These are phyloP conservation scores for Plenodomus lindquistii DNA, from an alignment of 2,329 filamentous ascomycete genomes.

Conservation along the genomic window DNA sequence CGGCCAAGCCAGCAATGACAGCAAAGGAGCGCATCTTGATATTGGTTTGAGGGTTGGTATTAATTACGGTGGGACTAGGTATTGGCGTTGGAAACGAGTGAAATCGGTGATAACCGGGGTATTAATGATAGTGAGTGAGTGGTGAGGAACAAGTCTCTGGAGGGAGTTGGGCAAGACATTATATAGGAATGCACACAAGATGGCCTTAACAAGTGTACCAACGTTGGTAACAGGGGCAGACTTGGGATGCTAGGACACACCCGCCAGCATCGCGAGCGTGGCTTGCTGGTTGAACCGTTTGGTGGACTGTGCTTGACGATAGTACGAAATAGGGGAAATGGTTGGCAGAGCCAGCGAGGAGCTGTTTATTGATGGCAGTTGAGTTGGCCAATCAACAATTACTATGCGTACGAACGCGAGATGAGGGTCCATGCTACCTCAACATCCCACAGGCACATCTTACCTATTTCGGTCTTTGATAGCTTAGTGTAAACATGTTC, in stretches of 20 bases:
- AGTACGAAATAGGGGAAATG: constrained; percentile 39
- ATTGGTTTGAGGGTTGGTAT: constrained; percentile 27
- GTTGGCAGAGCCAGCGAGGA: constrained; percentile 27
- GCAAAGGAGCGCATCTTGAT: constrained; percentile 48
- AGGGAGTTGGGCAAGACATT: constrained; percentile 32
- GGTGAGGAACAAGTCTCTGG: constrained; percentile 33
- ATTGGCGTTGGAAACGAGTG: constrained; percentile 44
- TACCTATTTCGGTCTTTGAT: constrained; percentile 17
- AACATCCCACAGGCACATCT: constrained; percentile 26
- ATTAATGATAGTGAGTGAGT: constrained; percentile 45
- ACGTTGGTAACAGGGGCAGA: constrained; percentile 27
- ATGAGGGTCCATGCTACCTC: constrained; percentile 39
- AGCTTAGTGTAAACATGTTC: constrained; percentile 21
- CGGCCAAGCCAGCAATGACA: constrained; percentile 37
- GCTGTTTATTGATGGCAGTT: constrained; percentile 38
- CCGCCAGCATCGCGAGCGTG: constrained; percentile 25
- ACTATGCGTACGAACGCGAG: constrained; percentile 32
- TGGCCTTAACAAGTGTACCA: constrained; percentile 29
- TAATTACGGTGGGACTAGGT: constrained; percentile 44
- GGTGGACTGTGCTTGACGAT: constrained; percentile 27
- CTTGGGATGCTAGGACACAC: constrained; percentile 31
- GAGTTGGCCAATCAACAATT: constrained; percentile 22
- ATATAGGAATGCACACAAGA: constrained; percentile 35
- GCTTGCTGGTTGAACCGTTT: constrained; percentile 31
- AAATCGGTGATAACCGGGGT: constrained; percentile 46